Conservation (phyloP, 1,284 basidiomycete species). For the Stygiomarasmius scandens region DNA sequence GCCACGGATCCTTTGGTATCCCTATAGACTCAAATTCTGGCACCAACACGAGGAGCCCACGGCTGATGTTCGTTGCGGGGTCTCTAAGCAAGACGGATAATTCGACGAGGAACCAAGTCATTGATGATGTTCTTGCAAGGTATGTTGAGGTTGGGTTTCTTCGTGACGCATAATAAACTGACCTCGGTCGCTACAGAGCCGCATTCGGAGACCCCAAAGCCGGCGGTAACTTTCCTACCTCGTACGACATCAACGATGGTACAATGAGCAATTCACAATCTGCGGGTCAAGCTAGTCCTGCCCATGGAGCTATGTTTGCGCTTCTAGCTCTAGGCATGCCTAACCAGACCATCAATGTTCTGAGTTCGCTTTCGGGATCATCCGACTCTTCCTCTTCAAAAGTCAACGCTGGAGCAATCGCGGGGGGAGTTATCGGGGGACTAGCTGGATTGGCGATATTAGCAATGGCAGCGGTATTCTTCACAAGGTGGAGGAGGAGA, state of each 20-base stretch:
- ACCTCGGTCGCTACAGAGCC: no score
- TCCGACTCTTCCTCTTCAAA: neutral
- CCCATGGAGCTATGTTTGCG: constrained; percentile 14
- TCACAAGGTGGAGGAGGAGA: constrained; percentile 3
- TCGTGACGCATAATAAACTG: neutral
- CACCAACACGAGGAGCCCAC: neutral
- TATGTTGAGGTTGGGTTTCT: neutral
- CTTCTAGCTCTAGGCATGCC: constrained; percentile 8
- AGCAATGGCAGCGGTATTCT: neutral
- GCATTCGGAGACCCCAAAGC: neutral
- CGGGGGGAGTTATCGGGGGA: constrained; percentile 11
- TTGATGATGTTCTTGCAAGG: constrained; percentile 8
- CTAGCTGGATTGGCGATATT: constrained; percentile 4
- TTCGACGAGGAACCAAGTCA: constrained; percentile 5
- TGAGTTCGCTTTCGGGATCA: neutral
- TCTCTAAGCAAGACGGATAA: neutral
- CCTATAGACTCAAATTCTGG: neutral
- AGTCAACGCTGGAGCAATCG: constrained; percentile 5
- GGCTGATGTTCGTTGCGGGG: neutral
- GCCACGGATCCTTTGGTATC: neutral
- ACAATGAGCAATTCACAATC: neutral
- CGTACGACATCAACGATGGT: neutral
- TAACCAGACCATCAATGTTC: neutral
- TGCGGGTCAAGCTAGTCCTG: constrained; percentile 8
- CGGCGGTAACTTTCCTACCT: neutral